A percentile compares a stretch with the other conserved stretches of the same genome.
Conservation (phyloP, 257 asterid genomes). For the Solanum appendiculatum region DNA sequence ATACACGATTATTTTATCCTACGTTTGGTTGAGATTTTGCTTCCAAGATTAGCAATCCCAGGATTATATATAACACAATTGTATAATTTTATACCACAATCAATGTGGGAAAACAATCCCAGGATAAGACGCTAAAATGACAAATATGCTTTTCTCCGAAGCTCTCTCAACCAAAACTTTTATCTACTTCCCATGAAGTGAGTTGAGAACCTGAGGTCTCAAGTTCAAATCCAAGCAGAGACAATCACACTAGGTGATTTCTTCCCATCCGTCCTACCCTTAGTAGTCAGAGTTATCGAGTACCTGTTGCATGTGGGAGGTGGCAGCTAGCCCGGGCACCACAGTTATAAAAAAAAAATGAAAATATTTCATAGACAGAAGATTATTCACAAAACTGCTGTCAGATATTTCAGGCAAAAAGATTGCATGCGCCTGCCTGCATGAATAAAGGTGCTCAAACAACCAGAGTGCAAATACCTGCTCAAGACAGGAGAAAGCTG, state of each 20-base stretch:
- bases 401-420: background rate
- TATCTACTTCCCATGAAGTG: background rate
- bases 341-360: background rate
- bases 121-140: background rate
- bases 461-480: constrained; percentile 33
- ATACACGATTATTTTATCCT: background rate
- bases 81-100: background rate
- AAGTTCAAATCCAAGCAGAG: background rate
- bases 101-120: background rate
- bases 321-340: background rate
- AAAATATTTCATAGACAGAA: background rate
- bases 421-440: background rate
- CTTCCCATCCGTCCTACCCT: background rate
- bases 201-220: background rate
- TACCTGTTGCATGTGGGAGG: background rate
- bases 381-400: background rate
- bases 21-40: background rate
- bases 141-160: background rate
- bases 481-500: constrained; percentile 91
- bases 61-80: background rate
- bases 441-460: background rate
- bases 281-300: background rate
- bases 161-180: background rate
- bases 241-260: background rate
- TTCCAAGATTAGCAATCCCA: background rate